Base-by-base conservation (phyloP, 148 eudicot species). In the Persicaria maculosa region DNA sequence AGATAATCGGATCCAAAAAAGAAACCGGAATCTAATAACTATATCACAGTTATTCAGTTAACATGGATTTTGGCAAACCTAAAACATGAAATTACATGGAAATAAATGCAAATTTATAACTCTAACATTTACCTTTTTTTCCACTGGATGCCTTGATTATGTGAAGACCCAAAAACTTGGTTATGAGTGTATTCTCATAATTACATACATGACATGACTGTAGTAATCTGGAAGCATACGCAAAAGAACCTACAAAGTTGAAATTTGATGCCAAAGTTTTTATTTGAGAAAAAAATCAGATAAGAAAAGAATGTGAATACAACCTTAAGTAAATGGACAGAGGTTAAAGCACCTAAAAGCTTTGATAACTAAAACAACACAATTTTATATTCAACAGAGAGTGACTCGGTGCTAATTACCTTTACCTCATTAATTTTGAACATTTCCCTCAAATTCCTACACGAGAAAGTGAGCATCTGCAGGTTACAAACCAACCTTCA, bases 81-180 rank as follows among this genome's bases (percentile, higher is more conserved):
- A 61, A 15, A 9, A 9, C 1, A 61, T 25, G 31, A 25, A 25
- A 25, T 25, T 25, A 25, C 31, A 25, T 31, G 44, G 17, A 15
- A 9, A 61, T 8, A 61, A 11, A 11, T 31, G 14, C 25, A 6
- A 64, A 64, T 40, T 46, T 36, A 36, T 36, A 14, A 45, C 17
- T 25, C 31, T 9, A 25, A 47, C 9, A 47, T 15, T 22, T 84
- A 95, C 99, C 99, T 95, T 95, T 81, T 92, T 96, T 75, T 97
- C 97, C 97, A 85, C 97, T 84, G 47, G 88, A 86, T 74, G 97
- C 92, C 53, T 86, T 89, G 68, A 95, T 92, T 83, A 94, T 85
- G 85, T 95, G 99, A 84, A 95, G 97, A 72, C 99, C 99, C 74
- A 95, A 95, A 84, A 95, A 95, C 79, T 95, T 95, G 65, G 99